Evolutionary conservation across 2,329 filamentous ascomycete genomes (phyloP), one percentile per base, ranked within the genome.

Genomic region (Scedosporium dehoogii): DNA sequence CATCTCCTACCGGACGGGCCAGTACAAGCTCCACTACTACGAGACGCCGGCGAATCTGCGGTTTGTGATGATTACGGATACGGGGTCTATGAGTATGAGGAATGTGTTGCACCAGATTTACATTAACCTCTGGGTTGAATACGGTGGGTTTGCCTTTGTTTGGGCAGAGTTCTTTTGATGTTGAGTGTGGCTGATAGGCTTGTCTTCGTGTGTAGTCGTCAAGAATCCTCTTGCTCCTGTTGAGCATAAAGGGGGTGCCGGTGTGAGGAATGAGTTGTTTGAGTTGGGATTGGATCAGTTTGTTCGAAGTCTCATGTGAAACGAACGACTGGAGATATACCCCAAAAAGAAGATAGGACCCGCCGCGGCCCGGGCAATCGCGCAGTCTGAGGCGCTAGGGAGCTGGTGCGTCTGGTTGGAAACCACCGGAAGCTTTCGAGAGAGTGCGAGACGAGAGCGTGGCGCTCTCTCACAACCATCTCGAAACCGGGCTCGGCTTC

Each of bases 1-100:
- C 75, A 89, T 99, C 69, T 91, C 88, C 68, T 99, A 90, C 77
- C 89, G 91, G 69, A 99, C 94, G 61, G 90, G 84, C 68, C 89
- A 96, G 76, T 99, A 99, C 82, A 97, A 97, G 78, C 84, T 99
- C 69, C 94, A 99, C 78, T 99, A 96, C 80, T 99, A 97, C 81
- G 94, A 99, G 80, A 97, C 94, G 12, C 92, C 92, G 1, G 94
- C 92, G 60, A 96, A 91, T 73, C 87, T 96, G 75, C 96, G 96
- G 72, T 96, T 97, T 72, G 92, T 97, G 72, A 91, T 99, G 87
- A 81, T 97, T 71, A 97, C 94, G 25, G 94, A 97, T 76, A 90
- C 90, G 44, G 89, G 86, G 67, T 90, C 91, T 63, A 84, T 89
- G 67, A 97, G 92, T 75, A 93, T 99, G 85, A 85, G 92, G 55